Base-by-base conservation (phyloP, 2,329 filamentous ascomycete species). In the Alternaria sp. region DNA sequence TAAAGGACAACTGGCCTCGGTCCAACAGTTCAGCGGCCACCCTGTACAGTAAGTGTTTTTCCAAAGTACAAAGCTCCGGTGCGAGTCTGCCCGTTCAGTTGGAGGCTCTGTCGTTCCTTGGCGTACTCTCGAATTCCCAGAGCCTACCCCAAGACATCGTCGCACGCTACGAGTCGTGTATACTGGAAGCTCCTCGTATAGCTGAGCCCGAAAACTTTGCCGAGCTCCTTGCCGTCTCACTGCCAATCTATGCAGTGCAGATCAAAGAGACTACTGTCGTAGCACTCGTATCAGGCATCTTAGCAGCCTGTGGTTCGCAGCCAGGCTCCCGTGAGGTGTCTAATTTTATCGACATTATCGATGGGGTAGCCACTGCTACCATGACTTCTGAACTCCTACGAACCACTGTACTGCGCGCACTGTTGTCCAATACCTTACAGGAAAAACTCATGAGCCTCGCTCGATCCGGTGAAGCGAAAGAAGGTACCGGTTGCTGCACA, bases 31-130 rank as follows among this genome's bases (percentile, higher is more conserved):
- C 10, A 0, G 37, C 37, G 11, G 66, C 59, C 34, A 60, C 55
- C 17, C 65, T 59, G 2, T 68, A 70, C 34, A 56, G 59, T 0
- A 77, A 75, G 54, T 66, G 76, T 0, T 58, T 66, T n/a, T 59
- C 65, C 6, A 76, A 76, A 39, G 63, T 72, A 13, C 46, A 71
- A 29, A 67, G 65, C 31, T 41, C 53, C 28, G 66, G 49, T 3
- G 66, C 69, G 14, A 60, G 65, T n/a, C 50, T 62, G 4, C 42
- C 54, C 3, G 46, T 77, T 21, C 73, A 75, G 26, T 61, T 77
- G 28, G 69, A 76, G 61, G 74, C 67, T 13, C 42, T 73, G 24
- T 64, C 58, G 46, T 74, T 76, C 42, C 71, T 73, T 36, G 68
- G 68, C 3, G 54, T 69, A 58, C 62, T 77, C n/a, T 62, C 63